Conservation (phyloP, 306 rosid genomes). For the Leucaena leucocephala region DNA sequence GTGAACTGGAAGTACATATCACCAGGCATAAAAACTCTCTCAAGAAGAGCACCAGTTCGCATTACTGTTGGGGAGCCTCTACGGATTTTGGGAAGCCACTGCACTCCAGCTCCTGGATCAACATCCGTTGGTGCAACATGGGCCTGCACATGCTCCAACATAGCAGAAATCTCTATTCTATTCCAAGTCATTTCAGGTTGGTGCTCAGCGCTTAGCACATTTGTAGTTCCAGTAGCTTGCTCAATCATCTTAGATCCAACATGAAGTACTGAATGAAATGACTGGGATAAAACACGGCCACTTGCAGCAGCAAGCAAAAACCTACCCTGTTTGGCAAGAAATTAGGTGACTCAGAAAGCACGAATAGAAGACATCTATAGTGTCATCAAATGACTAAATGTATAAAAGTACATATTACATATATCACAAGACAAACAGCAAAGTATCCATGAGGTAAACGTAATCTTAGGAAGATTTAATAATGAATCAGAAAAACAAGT, state of each 20-base stretch:
- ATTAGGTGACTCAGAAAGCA: constrained; percentile 29
- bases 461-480: not conserved
- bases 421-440: constrained; percentile 19
- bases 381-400: not conserved
- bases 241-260: constrained; percentile 85
- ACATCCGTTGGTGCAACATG: constrained; percentile 99
- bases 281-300: constrained; percentile 88
- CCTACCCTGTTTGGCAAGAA: constrained; percentile 71
- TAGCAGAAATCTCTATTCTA: constrained; percentile 83
- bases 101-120: constrained; percentile 98
- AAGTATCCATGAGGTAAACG: constrained; percentile 12
- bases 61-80: constrained; percentile 90
- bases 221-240: constrained; percentile 58
- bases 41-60: constrained; percentile 98
- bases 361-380: not conserved
- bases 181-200: constrained; percentile 90
- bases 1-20: constrained; percentile 94
- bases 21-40: constrained; percentile 99
- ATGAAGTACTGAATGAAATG: constrained; percentile 83
- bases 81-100: constrained; percentile 93
- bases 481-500: too few relatives aligned
- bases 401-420: constrained; percentile 3
- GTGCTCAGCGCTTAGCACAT: constrained; percentile 50
- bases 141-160: constrained; percentile 98
- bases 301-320: constrained; percentile 94